Conservation (phyloP, 192 early-diverging fungal genomes). For the Dispira parvispora region DNA sequence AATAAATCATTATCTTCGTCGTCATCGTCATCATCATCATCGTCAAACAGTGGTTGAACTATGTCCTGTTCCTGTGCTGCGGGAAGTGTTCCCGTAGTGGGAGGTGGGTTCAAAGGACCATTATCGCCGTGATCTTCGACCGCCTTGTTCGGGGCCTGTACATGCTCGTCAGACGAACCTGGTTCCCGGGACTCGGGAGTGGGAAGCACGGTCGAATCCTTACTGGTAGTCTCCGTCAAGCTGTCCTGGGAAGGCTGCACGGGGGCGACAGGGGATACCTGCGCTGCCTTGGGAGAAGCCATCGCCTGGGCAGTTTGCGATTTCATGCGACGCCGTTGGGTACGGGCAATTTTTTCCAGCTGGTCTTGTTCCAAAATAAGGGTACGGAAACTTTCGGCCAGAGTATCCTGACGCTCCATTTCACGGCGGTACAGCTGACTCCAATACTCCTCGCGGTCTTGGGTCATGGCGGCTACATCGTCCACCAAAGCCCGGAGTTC, state of each 20-base stretch:
- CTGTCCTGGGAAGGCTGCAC: conserved; percentile 1
- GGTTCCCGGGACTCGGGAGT: not conserved
- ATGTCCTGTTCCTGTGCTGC: not conserved
- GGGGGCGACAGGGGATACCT: not conserved
- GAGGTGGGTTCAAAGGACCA: not conserved
- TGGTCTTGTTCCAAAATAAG: conserved; percentile 26
- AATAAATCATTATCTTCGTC: conserved; percentile 37
- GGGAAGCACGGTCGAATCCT: not conserved
- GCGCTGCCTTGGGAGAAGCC: not conserved
- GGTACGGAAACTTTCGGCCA: conserved; percentile 27
- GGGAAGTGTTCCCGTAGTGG: not conserved
- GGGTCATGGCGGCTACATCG: conserved; percentile 21
- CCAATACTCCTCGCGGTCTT: conserved; percentile 30
- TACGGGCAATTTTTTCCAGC: conserved; percentile 25
- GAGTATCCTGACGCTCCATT: conserved; percentile 24
- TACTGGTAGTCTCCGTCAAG: not conserved
- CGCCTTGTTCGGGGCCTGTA: not conserved
- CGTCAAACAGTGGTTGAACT: not conserved
- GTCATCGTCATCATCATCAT: conserved; percentile 17
- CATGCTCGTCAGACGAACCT: no score
- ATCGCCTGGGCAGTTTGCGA: not conserved
- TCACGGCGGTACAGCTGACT: conserved; percentile 23
- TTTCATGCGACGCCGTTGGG: conserved; percentile 1
- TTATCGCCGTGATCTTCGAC: not conserved
- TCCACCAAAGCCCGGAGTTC: conserved; percentile 7